These are phyloP conservation scores for Cutaneotrichosporon spelunceum DNA, from an alignment of 1,284 basidiomycete genomes.

Conservation along the genomic window DNA sequence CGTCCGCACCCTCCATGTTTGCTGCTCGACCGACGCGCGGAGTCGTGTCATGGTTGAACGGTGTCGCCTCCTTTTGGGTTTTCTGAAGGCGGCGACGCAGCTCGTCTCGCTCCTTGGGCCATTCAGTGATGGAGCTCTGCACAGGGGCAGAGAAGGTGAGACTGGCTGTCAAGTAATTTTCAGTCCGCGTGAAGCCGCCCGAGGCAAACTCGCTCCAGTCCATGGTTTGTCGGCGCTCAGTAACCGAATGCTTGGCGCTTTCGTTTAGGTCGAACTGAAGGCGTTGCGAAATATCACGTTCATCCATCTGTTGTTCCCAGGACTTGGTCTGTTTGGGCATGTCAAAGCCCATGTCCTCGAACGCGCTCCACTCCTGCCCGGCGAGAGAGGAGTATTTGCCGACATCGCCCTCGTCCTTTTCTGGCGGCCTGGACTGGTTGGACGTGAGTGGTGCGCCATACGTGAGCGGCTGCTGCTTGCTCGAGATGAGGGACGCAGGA, in stretches of 20 bases:
- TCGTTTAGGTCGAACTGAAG: conserved; percentile 83
- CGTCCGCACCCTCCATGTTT: conserved; percentile 45
- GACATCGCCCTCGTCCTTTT: conserved; percentile 52
- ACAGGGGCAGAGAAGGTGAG: conserved; percentile 75
- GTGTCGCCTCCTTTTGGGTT: conserved; percentile 69
- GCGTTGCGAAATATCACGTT: conserved; percentile 55
- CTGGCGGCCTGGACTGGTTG: not conserved
- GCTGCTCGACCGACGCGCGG: conserved; percentile 57
- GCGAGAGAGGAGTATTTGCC: conserved; percentile 73
- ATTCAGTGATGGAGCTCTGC: conserved; percentile 61
- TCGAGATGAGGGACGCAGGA: conserved; percentile 17
- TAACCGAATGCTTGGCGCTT: conserved; percentile 65
- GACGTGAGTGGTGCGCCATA: conserved; percentile 15
- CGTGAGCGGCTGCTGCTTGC: conserved; percentile 4
- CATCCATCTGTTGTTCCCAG: conserved; percentile 4
- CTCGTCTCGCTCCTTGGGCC: conserved; percentile 70
- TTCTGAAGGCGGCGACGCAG: conserved; percentile 75
- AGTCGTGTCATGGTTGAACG: conserved; percentile 80
- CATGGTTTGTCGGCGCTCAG: conserved; percentile 70
- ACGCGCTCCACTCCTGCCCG: conserved; percentile 82
- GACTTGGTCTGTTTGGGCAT: conserved; percentile 27
- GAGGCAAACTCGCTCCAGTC: conserved; percentile 80
- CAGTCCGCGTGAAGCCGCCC: conserved; percentile 70
- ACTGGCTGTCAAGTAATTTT: conserved; percentile 68
- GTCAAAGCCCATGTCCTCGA: conserved; percentile 75